phyloP scores from a whole-genome alignment of 2,329 filamentous ascomycete species.

The Exophiala dermatitidis region DNA sequence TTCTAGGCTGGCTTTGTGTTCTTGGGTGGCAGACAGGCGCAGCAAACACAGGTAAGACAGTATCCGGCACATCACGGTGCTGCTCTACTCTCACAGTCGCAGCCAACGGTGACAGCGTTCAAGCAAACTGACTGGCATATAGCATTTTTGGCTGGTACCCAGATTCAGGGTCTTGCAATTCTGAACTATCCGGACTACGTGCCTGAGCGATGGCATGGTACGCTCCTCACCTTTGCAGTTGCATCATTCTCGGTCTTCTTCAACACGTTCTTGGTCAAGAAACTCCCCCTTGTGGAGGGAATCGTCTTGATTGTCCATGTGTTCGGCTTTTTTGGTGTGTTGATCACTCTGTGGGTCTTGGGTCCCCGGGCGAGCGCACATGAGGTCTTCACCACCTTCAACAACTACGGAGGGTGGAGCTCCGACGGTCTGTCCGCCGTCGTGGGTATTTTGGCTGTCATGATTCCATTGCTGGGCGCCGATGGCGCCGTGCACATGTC shows the following conservation, averaged over 20 bases:
- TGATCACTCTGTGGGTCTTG: constrained; percentile 40
- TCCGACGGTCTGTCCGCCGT: constrained; percentile 28
- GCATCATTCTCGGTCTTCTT: constrained; percentile 36
- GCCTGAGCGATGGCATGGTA: constrained; percentile 40
- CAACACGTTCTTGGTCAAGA: constrained; percentile 38
- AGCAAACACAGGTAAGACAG: constrained; percentile 20
- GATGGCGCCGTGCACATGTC: constrained; percentile 29
- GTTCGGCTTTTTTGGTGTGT: constrained; percentile 38
- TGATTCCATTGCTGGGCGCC: constrained; percentile 26
- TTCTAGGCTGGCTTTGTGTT: constrained; percentile 31
- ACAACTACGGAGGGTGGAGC: constrained; percentile 36
- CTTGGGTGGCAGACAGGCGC: constrained; percentile 30
- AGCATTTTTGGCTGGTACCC: constrained; percentile 39
- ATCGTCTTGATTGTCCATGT: constrained; percentile 40
- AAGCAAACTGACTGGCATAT: not conserved
- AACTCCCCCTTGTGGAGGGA: constrained; percentile 37
- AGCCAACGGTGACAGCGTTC: not conserved
- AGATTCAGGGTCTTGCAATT: constrained; percentile 42
- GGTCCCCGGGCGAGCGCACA: constrained; percentile 34
- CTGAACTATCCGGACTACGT: constrained; percentile 39
- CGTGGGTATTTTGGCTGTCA: constrained; percentile 29
- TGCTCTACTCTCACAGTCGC: not conserved
- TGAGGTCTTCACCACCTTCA: constrained; percentile 38
- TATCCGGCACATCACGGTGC: not conserved
- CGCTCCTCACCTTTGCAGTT: constrained; percentile 39